A percentile compares a stretch with the other conserved stretches of the same genome.
phyloP scores from a whole-genome alignment of 495 filamentous ascomycete genomes.

The Aspergillus hancockii region DNA sequence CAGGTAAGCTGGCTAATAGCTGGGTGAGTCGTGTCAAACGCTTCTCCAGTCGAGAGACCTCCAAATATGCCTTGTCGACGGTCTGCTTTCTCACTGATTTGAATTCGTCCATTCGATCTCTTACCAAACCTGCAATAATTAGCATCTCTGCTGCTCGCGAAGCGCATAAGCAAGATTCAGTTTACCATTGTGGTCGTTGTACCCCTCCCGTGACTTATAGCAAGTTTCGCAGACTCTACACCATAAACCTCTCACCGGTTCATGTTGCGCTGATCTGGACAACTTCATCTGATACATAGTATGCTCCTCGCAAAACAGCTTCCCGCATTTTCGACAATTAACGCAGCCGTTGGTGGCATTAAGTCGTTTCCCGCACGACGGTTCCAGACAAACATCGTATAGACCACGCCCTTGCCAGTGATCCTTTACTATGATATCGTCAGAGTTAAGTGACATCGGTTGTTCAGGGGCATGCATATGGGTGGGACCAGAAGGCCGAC shows the following conservation, averaged over 20 bases:
- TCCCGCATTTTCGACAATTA: conserved; percentile 90
- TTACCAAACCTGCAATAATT: conserved; percentile 48
- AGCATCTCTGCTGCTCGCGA: conserved; percentile 13
- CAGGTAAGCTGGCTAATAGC: conserved; percentile 69
- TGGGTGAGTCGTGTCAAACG: conserved; percentile 87
- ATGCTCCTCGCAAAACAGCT: conserved; percentile 94
- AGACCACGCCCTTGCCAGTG: conserved; percentile 82
- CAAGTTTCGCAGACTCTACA: conserved; percentile 96
- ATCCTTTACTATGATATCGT: conserved; percentile 80
- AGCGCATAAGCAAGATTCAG: background rate
- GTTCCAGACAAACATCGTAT: conserved; percentile 85
- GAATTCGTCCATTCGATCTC: conserved; percentile 73
- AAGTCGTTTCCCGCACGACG: conserved; percentile 76
- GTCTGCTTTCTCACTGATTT: conserved; percentile 65
- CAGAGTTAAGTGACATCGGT: conserved; percentile 63
- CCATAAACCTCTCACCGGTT: conserved; percentile 91
- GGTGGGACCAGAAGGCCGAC: conserved; percentile 30
- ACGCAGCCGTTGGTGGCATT: conserved; percentile 78
- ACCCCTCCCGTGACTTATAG: conserved; percentile 93
- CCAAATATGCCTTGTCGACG: conserved; percentile 81
- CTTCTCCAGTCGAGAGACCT: conserved; percentile 88
- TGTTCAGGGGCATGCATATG: conserved; percentile 37
- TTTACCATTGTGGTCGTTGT: conserved; percentile 80
- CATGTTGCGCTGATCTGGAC: conserved; percentile 83
- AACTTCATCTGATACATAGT: conserved; percentile 99